A percentile compares a stretch with the other conserved stretches of the same genome.
Conservation (phyloP, 2,329 filamentous ascomycete species). For the Aspergillus fumigatiaffinis region DNA sequence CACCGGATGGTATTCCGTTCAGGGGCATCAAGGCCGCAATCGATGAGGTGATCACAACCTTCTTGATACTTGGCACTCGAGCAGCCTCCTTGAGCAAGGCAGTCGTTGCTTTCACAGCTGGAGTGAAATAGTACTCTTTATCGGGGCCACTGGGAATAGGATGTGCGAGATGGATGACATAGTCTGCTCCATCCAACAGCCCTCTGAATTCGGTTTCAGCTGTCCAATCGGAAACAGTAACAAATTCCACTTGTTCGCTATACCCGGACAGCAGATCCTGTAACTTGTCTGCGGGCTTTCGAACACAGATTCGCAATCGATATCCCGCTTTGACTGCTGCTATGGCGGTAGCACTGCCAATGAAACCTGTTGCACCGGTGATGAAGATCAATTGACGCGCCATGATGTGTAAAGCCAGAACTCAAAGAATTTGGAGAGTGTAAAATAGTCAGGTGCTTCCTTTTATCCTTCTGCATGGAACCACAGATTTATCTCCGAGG, state of each 20-base stretch:
- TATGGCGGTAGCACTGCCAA: conserved; percentile 19
- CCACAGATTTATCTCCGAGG: too few relatives aligned
- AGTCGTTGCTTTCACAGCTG: conserved; percentile 19
- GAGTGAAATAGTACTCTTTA: conserved; percentile 17
- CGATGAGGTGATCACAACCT: conserved; percentile 20
- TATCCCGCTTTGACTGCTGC: conserved; percentile 20
- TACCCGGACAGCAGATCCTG: conserved; percentile 9
- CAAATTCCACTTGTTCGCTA: conserved; percentile 14
- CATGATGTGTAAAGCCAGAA: background rate
- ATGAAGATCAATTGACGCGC: conserved; percentile 17
- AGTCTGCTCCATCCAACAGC: conserved; percentile 20
- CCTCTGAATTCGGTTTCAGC: conserved; percentile 11
- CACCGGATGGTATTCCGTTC: conserved; percentile 13
- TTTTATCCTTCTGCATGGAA: too few relatives aligned
- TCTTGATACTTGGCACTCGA: conserved; percentile 18
- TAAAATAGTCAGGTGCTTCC: background rate
- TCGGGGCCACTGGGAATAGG: conserved; percentile 16
- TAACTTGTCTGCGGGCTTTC: conserved; percentile 13
- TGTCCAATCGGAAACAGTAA: conserved; percentile 17
- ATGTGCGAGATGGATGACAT: conserved; percentile 23
- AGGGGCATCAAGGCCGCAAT: conserved; percentile 16
- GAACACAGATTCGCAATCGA: conserved; percentile 17
- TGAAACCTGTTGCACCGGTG: conserved; percentile 24
- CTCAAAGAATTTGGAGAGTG: background rate
- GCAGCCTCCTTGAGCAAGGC: conserved; percentile 16